Percentiles rank a stretch among this genome's conserved stretches.
phyloP scores from a whole-genome alignment of 495 filamentous ascomycete species.

The Penicillium paxilli region DNA sequence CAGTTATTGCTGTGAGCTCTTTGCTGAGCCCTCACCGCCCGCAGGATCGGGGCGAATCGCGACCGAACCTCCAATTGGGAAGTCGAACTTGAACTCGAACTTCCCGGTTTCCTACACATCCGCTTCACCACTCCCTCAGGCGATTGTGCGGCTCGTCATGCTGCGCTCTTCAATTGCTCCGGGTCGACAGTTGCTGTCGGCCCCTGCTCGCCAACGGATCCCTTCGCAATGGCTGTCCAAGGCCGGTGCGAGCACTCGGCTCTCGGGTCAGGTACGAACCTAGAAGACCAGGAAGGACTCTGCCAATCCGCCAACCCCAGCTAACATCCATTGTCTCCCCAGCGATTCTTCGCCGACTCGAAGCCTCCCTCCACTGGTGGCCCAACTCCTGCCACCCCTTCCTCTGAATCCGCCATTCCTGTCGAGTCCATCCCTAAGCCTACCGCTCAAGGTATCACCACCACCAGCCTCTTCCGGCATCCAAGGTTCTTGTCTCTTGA shows the following conservation, averaged over 20 bases:
- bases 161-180: constrained; percentile 50
- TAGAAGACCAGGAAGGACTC: constrained; percentile 2
- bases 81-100: too few relatives aligned
- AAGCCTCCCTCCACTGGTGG: constrained; percentile 34
- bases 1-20: too few relatives aligned
- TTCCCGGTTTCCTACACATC: constrained; percentile 37
- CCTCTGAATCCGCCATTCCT: constrained; percentile 55
- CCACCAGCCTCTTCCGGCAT: constrained; percentile 20
- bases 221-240: constrained; percentile 48
- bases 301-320: constrained; percentile 7
- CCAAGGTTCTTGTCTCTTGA: constrained; percentile 4
- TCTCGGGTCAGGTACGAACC: constrained; percentile 46
- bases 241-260: constrained; percentile 43
- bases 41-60: constrained; percentile 47
- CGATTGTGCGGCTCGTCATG: constrained; percentile 50
- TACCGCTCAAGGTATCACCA: constrained; percentile 43
- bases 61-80: constrained; percentile 42
- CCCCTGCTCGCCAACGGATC: constrained; percentile 43
- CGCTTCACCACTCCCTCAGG: constrained; percentile 31
- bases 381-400: constrained; percentile 44
- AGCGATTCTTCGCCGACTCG: constrained; percentile 49
- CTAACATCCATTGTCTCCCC: constrained; percentile 6
- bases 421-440: constrained; percentile 63
- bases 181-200: constrained; percentile 45
- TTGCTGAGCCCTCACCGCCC: constrained; percentile 29